A percentile compares a stretch with the other conserved stretches of the same genome.
Evolutionary conservation across 805 yeast species (phyloP).

Genomic region (Nakazawaea wyomingensis): DNA sequence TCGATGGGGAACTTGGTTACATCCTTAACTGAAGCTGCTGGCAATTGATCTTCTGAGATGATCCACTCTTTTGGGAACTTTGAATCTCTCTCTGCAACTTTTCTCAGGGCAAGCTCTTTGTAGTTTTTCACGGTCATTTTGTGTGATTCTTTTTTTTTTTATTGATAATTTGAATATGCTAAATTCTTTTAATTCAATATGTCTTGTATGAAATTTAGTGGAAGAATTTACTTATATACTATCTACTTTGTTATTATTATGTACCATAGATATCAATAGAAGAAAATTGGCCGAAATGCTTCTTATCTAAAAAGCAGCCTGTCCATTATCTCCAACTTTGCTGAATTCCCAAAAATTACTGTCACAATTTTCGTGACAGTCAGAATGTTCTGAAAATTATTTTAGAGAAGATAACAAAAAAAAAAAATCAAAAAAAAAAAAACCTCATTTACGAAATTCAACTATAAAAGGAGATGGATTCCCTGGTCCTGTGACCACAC

Average conservation of each 20-base stretch:
- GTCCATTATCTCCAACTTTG: too few species aligned
- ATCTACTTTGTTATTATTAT: too few species aligned
- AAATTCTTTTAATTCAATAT: too few species aligned
- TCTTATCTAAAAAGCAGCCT: too few species aligned
- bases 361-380: background rate
- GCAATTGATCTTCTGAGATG: conserved; percentile 28
- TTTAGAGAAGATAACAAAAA: background rate
- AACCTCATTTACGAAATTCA: background rate
- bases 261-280: too few species aligned
- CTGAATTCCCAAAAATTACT: too few species aligned
- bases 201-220: background rate
- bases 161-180: background rate
- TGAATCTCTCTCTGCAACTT: conserved; percentile 34
- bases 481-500: conserved; percentile 5
- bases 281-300: too few species aligned
- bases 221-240: background rate
- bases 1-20: conserved; percentile 32
- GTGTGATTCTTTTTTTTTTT: too few species aligned
- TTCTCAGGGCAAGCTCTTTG: conserved; percentile 35
- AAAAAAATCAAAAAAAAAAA: too few species aligned
- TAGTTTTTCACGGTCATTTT: conserved; percentile 18
- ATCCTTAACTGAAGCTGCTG: conserved; percentile 28
- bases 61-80: conserved; percentile 43
- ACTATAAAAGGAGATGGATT: background rate
- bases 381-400: background rate